These are phyloP conservation scores for Starmerella bombicola DNA, from an alignment of 805 yeast species.

Conservation along the genomic window DNA sequence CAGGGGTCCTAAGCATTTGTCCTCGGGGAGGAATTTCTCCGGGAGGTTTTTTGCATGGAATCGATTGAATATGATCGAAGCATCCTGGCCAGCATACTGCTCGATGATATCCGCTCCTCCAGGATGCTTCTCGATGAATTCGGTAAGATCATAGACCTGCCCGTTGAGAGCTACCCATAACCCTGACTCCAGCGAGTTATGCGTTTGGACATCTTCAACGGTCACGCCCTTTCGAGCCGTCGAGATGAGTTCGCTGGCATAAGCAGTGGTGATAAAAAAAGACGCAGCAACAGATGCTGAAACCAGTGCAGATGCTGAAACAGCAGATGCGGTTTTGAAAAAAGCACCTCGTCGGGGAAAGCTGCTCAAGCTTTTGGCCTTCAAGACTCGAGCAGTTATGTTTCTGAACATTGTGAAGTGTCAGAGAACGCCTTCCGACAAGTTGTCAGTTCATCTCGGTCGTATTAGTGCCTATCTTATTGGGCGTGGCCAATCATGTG, in stretches of 20 bases:
- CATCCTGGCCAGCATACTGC: constrained; percentile 55
- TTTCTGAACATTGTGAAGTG: no score
- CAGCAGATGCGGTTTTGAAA: no score
- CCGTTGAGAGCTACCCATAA: constrained; percentile 80
- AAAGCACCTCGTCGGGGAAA: no score
- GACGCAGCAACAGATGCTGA: not conserved
- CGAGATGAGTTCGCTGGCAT: not conserved
- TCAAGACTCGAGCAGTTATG: no score
- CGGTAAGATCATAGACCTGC: constrained; percentile 65
- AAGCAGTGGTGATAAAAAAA: not conserved
- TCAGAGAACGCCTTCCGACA: no score
- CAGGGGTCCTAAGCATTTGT: constrained; percentile 50
- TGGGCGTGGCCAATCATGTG: no score
- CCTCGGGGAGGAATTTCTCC: constrained; percentile 44
- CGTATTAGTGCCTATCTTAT: no score
- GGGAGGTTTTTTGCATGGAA: constrained; percentile 80
- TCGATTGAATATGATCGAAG: constrained; percentile 72
- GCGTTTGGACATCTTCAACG: constrained; percentile 34
- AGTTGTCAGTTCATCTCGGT: no score
- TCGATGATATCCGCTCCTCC: constrained; percentile 47
- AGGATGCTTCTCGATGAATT: constrained; percentile 45
- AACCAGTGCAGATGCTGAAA: no score
- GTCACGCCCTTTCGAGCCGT: constrained; percentile 1
- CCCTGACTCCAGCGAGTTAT: constrained; percentile 43
- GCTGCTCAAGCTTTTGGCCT: no score